Base-by-base conservation (phyloP, 306 rosid genomes). In the Oxytropis ochrocephala region DNA sequence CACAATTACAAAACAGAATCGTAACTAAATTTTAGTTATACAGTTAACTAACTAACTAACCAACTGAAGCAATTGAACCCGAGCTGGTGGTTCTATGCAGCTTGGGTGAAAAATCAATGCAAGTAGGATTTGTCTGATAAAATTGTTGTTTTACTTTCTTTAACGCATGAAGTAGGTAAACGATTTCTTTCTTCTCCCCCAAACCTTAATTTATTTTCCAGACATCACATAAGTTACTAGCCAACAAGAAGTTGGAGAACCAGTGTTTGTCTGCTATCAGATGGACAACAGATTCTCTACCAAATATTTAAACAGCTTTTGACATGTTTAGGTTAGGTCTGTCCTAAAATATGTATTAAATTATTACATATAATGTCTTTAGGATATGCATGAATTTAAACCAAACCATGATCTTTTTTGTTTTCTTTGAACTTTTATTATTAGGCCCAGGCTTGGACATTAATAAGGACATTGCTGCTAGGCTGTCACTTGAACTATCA, bases 401-500 rank as follows among this genome's bases (percentile, higher is more conserved):
- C 58, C 55, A 78, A 78, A 75, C 65, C 69, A 44, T 64, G 62
- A 71, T 80, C 72, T 80, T 69, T 32, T 32, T 68, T 77, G 73
- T 75, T 60, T 74, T 24, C 29, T 24, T 24, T 24, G 29, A 24
- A 24, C 67, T 60, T 74, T 85, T 84, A 81, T 46, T 41, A 76
- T 67, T 61, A 67, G 69, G 47, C 46, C 38, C 67, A 52, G 57
- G 70, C 85, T 75, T 79, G 29, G 29, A 24, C 65, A 51, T 79
- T 69, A 47, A 69, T 75, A 75, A 38, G 77, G 89, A 53, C 78
- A 51, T 41, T 77, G 83, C 85, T 76, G 29, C 29, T 9, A 75
- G 79, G 75, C 76, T 83, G 91, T 82, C 82, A 48, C 53, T 64
- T 47, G 75, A 83, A 64, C 69, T 19, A 53, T 86, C 67, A 13